phyloP scores from a whole-genome alignment of 768 basidiomycete species.

The Roridomyces roridus region DNA sequence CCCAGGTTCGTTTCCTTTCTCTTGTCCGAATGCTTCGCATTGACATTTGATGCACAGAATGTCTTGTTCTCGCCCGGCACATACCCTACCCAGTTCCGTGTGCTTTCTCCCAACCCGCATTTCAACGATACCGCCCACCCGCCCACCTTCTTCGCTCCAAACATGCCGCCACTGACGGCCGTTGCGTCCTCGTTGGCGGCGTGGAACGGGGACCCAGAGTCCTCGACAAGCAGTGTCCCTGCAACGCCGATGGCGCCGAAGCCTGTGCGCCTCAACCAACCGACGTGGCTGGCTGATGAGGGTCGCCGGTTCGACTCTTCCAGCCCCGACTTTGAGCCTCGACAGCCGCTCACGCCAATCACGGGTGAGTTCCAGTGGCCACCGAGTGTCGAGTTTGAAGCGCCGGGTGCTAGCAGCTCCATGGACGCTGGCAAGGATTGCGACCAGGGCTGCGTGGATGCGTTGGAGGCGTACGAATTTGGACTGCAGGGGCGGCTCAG shows the following conservation, averaged over 20 bases:
- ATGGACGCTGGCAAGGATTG: not conserved
- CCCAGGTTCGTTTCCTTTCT: constrained; percentile 8
- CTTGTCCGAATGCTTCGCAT: not conserved
- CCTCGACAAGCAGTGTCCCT: not conserved
- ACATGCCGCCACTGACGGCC: constrained; percentile 19
- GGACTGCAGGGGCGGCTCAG: constrained; percentile 11
- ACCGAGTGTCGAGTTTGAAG: not conserved
- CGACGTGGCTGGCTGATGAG: constrained; percentile 2
- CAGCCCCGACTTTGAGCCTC: not conserved
- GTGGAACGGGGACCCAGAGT: constrained; percentile 11
- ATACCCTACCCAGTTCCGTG: constrained; percentile 8
- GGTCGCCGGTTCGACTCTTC: not conserved
- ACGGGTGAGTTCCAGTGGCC: constrained; percentile 7
- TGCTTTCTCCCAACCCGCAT: not conserved
- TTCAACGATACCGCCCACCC: constrained; percentile 1
- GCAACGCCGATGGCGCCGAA: constrained; percentile 9
- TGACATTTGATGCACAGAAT: not conserved
- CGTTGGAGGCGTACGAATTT: constrained; percentile 9
- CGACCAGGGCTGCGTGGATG: not conserved
- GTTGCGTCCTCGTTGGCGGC: constrained; percentile 18
- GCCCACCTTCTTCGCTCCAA: not conserved
- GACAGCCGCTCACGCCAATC: constrained; percentile 1
- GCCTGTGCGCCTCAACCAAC: constrained; percentile 5
- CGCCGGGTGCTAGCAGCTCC: constrained; percentile 3
- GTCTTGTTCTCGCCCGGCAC: not conserved